Percentiles rank a stretch among this genome's conserved stretches.
Conservation (phyloP, 2,329 filamentous ascomycete species). For the Diplocarpon mali region DNA sequence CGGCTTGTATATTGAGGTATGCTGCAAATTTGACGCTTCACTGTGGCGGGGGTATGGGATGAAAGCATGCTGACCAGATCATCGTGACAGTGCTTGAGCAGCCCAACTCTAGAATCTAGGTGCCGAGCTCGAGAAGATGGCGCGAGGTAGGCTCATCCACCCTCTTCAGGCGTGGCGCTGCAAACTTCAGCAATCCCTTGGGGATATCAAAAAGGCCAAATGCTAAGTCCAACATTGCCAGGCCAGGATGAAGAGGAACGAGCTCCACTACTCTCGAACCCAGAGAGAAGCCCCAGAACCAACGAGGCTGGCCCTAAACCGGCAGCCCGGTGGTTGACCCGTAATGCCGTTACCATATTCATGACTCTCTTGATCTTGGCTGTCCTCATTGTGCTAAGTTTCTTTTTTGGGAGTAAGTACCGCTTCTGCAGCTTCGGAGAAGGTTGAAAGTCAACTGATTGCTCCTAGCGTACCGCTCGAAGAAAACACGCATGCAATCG, state of each 20-base stretch:
- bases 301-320: slow-evolving; percentile 8
- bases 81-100: slow-evolving; percentile 4
- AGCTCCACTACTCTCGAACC: slow-evolving; percentile 16
- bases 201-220: too few species aligned
- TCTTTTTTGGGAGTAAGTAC: slow-evolving; percentile 20
- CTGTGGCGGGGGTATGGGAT: too few species aligned
- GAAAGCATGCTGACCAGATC: too few species aligned
- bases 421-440: neutral
- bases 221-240: neutral
- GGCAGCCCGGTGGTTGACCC: slow-evolving; percentile 12
- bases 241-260: slow-evolving; percentile 11
- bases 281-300: slow-evolving; percentile 4
- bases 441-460: slow-evolving; percentile 5
- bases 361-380: slow-evolving; percentile 18
- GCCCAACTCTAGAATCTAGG: slow-evolving; percentile 21
- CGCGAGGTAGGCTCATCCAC: slow-evolving; percentile 1
- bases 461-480: slow-evolving; percentile 9
- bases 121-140: slow-evolving; percentile 3
- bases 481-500: slow-evolving; percentile 10
- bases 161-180: too few species aligned
- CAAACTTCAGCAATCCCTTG: too few species aligned
- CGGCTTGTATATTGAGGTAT: slow-evolving; percentile 7
- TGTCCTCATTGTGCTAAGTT: slow-evolving; percentile 19
- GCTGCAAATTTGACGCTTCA: neutral
- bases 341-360: slow-evolving; percentile 20